These are phyloP conservation scores for Hymenoscyphus salicellus DNA, from an alignment of 2,329 filamentous ascomycete species.

Conservation along the genomic window DNA sequence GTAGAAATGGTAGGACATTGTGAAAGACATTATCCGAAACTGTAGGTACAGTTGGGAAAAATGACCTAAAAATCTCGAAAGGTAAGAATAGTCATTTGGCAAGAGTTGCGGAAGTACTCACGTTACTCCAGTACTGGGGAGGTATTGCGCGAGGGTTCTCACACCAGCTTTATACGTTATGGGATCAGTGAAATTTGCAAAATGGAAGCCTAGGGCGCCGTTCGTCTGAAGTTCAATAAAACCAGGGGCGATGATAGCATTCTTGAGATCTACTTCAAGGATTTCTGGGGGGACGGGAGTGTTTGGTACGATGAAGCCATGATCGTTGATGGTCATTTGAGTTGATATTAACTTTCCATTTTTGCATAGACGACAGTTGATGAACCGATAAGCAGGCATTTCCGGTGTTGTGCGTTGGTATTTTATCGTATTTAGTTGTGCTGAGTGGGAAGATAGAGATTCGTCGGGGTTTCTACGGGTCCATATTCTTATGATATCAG, in stretches of 20 bases:
- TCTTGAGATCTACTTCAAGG: constrained; percentile 42
- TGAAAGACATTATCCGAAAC: constrained; percentile 45
- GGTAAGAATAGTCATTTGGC: not conserved
- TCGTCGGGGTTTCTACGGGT: not conserved
- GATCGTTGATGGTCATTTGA: constrained; percentile 24
- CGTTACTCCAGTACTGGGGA: constrained; percentile 50
- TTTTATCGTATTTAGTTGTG: not conserved
- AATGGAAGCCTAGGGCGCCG: constrained; percentile 47
- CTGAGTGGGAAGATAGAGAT: not conserved
- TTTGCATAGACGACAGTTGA: constrained; percentile 31
- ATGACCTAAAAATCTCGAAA: constrained; percentile 33
- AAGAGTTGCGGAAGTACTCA: not conserved
- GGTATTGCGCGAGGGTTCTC: constrained; percentile 45
- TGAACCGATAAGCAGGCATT: constrained; percentile 24
- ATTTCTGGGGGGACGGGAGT: constrained; percentile 23
- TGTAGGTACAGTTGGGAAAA: constrained; percentile 53
- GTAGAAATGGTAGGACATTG: constrained; percentile 44
- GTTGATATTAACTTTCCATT: constrained; percentile 20
- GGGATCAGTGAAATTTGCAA: constrained; percentile 46
- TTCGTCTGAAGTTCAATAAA: constrained; percentile 57
- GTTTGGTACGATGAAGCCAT: constrained; percentile 30
- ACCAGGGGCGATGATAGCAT: constrained; percentile 51
- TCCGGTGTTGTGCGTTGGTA: not conserved
- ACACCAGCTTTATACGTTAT: constrained; percentile 42
- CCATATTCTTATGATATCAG: not conserved